Base-by-base conservation (phyloP, 768 basidiomycete genomes). In the Baorangia bicolor region DNA sequence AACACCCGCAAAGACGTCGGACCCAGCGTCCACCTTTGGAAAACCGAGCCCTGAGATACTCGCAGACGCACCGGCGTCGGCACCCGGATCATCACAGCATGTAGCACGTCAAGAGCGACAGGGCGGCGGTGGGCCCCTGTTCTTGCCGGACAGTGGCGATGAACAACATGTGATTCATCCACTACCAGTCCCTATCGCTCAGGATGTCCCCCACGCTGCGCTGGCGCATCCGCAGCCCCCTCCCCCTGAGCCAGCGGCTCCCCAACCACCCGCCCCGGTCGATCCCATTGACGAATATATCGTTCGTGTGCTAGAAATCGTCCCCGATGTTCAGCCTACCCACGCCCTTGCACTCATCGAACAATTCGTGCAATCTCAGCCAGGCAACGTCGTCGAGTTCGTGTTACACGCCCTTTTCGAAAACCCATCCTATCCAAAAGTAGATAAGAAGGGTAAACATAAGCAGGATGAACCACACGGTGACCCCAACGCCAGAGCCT, bases 401-500 rank as follows among this genome's bases (percentile, higher is more conserved):
- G 80, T 87, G 0, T 59, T 92, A 10, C 82, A 88, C 47, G 61
- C 71, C 9, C 76, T 92, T 0, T 81, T 91, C 47, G 89, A 91
- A 56, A 74, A 84, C 54, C 72, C 80, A 0, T 62, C 69, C 14
- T 89, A 89, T 61, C 88, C 88, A 0, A 84, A 77, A 55, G 69
- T 75, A 4, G 75, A 76, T 18, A 77, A 67, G 58, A 81, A 81
- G 61, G 73, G 75, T 8, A 82, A 80, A 67, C 68, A 74, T n/a
- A 77, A 77, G 53, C 67, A 63, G 7, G 66, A 66, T 16, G 79
- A 73, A 18, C 64, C 41, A 7, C 74, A 69, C 0, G 58, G 52
- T 9, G 64, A 58, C 31, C 12, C 53, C 25, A 39, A 49, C 41
- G 53, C 58, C 38, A 66, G 63, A 57, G 44, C 67, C 51, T 49